Evolutionary conservation across 139 green algal species (phyloP), one percentile per base, ranked within the genome.

Genomic region (Chlamydomonas schloesseri): DNA sequence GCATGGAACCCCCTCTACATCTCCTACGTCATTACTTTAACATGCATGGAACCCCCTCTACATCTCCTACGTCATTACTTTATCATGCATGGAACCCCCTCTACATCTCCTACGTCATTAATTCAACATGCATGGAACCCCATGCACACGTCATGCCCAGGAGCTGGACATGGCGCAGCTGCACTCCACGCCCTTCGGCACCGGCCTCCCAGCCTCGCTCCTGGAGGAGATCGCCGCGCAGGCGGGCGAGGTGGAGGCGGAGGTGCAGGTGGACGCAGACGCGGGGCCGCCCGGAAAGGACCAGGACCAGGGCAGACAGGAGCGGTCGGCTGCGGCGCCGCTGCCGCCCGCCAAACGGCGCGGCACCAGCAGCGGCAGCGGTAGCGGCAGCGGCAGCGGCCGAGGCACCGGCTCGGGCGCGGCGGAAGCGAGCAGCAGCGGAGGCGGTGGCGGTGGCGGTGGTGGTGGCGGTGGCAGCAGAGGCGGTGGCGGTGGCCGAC

Each of bases 171-270:
- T 76, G 24, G 17, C 65, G 21, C 67, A 85, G 47, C 53, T 70
- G 26, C 47, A 85, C 67, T 3, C n/a, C 47, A 85, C 79, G 33
- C 79, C 79, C 68, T 85, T 85, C 33, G 62, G 62, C 46, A 53
- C 65, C 24, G 79, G 79, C 5, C 79, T 85, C 18, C 79, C 79
- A 1, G 31, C 47, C 28, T 67, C 76, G 3, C 79, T 85, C 31
- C 47, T 85, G 31, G 13, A 26, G 23, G 79, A 62, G 62, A 68
- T 85, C 18, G 79, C 79, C 9, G 65, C 42, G 33, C 67, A 85
- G 79, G 65, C 47, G 2, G 67, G 18, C 0, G 26, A n/a, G 24
- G 60, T 31, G 18, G n/a, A n/a, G n/a, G 20, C 55, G 8, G 37
- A 36, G 47, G 29, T 33, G 6, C 24, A 60, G 24, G 26, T 4